A percentile compares a stretch with the other conserved stretches of the same genome.
Evolutionary conservation across 225 moss, liverwort and hornwort genomes (phyloP).

Genomic region (Anthoceros angustus): DNA sequence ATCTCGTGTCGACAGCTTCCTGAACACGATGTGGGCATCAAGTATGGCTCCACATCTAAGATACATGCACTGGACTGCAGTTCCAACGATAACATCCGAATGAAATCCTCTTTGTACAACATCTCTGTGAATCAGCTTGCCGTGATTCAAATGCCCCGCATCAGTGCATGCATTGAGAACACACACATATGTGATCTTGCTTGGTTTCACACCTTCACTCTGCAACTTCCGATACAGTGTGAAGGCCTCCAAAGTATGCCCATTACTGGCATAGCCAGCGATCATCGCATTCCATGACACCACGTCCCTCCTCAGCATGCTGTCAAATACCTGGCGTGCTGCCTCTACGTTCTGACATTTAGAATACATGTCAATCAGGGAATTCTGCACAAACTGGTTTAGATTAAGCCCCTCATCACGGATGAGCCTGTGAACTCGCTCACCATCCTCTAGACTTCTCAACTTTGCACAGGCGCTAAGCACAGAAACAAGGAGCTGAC

Average conservation of each 20-base stretch:
- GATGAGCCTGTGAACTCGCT: too few relatives aligned
- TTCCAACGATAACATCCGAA: not conserved
- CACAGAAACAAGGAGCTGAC: too few relatives aligned
- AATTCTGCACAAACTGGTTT: not conserved
- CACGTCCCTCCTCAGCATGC: not conserved
- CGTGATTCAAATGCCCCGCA: not conserved
- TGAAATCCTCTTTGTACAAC: not conserved
- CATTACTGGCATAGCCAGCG: not conserved
- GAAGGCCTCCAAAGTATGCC: not conserved
- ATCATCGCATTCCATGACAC: not conserved
- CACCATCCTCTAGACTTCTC: too few relatives aligned
- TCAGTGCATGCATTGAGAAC: not conserved
- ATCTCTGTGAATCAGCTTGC: not conserved
- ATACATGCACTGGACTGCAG: not conserved
- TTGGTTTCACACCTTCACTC: not conserved
- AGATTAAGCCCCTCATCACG: too few relatives aligned
- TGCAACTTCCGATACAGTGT: not conserved
- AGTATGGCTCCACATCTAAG: not conserved
- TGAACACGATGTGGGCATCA: not conserved
- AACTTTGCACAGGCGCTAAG: too few relatives aligned
- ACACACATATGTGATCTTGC: not conserved
- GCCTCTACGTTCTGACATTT: not conserved
- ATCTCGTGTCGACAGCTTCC: not conserved
- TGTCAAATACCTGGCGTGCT: not conserved
- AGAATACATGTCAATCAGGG: not conserved